Percentiles rank a stretch among this genome's conserved stretches.
phyloP scores from a whole-genome alignment of 495 filamentous ascomycete genomes.

The Penicillium argentinense region DNA sequence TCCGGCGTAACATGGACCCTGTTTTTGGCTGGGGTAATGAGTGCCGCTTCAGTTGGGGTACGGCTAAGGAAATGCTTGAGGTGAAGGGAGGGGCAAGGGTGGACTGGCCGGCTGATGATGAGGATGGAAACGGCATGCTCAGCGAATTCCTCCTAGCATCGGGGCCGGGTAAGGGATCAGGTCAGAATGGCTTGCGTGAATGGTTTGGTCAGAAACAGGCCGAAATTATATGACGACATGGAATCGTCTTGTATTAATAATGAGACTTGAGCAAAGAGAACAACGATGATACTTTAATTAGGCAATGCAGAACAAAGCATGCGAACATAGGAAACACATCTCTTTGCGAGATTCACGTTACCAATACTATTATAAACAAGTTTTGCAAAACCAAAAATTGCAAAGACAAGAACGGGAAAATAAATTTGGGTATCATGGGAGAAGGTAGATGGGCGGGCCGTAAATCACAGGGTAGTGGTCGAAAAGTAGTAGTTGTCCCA shows the following conservation, averaged over 20 bases:
- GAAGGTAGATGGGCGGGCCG: conserved; percentile 6
- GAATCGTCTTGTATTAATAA: conserved; percentile 12
- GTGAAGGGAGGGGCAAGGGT: conserved; percentile 61
- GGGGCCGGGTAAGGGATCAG: conserved; percentile 21
- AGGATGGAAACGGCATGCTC: conserved; percentile 61
- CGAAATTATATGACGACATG: conserved; percentile 29
- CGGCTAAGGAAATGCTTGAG: conserved; percentile 90
- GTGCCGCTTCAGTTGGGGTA: conserved; percentile 93
- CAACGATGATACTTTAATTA: conserved; percentile 24
- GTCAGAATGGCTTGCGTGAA: conserved; percentile 33
- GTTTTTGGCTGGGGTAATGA: conserved; percentile 95
- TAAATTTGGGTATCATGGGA: conserved; percentile 25
- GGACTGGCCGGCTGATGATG: conserved; percentile 80
- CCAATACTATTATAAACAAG: too few relatives aligned
- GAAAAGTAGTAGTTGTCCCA: conserved; percentile 98
- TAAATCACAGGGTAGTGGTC: conserved; percentile 60
- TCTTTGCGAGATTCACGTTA: neutral
- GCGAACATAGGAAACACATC: neutral
- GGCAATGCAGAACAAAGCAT: neutral
- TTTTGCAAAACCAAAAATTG: too few relatives aligned
- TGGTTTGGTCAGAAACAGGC: conserved; percentile 43
- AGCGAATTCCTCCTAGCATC: conserved; percentile 67
- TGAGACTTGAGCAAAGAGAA: conserved; percentile 20
- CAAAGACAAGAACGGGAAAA: conserved; percentile 19
- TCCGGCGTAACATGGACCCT: conserved; percentile 83